These are phyloP conservation scores for Penicillium paradoxum DNA, from an alignment of 495 filamentous ascomycete species.

Conservation along the genomic window DNA sequence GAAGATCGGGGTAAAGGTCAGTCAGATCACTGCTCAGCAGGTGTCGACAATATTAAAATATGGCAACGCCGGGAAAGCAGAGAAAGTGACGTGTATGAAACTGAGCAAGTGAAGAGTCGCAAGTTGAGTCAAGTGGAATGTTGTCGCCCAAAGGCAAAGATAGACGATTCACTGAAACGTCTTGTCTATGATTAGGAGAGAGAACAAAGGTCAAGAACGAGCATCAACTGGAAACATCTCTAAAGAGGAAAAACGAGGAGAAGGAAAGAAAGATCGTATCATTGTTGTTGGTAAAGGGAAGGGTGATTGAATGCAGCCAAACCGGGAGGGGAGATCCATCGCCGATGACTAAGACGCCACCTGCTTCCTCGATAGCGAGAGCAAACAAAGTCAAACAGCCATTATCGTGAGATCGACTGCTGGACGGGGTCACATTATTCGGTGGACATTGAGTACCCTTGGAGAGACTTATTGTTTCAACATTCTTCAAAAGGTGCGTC, in stretches of 20 bases:
- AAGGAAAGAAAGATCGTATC: slow-evolving; percentile 4
- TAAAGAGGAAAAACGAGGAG: background rate
- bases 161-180: slow-evolving; percentile 13
- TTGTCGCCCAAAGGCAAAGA: slow-evolving; percentile 10
- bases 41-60: slow-evolving; percentile 23
- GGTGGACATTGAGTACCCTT: slow-evolving; percentile 4
- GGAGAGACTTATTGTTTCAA: background rate
- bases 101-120: background rate
- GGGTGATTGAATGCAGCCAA: slow-evolving; percentile 3
- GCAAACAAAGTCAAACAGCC: slow-evolving; percentile 6
- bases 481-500: background rate
- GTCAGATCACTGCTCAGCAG: slow-evolving; percentile 39
- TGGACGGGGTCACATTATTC: background rate
- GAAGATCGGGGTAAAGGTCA: slow-evolving; percentile 13
- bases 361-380: background rate
- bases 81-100: slow-evolving; percentile 10
- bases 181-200: slow-evolving; percentile 13
- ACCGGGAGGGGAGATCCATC: slow-evolving; percentile 2
- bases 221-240: slow-evolving; percentile 2
- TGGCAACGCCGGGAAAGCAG: slow-evolving; percentile 16
- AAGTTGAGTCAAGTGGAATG: slow-evolving; percentile 4
- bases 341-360: slow-evolving; percentile 10
- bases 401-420: background rate
- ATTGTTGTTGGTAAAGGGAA: slow-evolving; percentile 4
- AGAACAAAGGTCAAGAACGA: slow-evolving; percentile 2